phyloP scores from a whole-genome alignment of 345 rosid genomes.

The Aquilaria sinensis region DNA sequence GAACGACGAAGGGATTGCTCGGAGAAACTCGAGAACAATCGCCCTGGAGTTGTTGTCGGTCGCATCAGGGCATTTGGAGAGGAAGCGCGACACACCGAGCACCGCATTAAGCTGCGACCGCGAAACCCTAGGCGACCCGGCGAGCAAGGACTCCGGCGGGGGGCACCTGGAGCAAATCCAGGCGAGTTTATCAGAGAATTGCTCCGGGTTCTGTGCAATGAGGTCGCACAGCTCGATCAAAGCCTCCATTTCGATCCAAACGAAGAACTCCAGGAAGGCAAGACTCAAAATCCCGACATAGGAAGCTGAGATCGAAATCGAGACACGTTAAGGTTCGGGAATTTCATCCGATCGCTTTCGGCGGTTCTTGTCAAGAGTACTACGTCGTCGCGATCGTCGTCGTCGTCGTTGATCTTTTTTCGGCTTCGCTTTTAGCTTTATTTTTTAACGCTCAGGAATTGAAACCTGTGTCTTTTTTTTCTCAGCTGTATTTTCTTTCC shows the following conservation, averaged over 20 bases:
- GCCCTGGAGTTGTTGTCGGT: slow-evolving; percentile 54
- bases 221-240: slow-evolving; percentile 84
- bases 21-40: slow-evolving; percentile 57
- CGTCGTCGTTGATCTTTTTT: slow-evolving; percentile 5
- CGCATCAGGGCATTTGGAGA: slow-evolving; percentile 45
- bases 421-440: background rate
- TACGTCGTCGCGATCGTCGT: background rate
- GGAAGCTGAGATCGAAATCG: background rate
- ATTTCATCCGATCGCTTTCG: slow-evolving; percentile 1
- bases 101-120: slow-evolving; percentile 88
- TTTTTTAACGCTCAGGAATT: too few species aligned
- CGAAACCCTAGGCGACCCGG: slow-evolving; percentile 73
- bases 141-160: slow-evolving; percentile 50
- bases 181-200: slow-evolving; percentile 69
- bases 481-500: background rate
- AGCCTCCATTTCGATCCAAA: slow-evolving; percentile 55
- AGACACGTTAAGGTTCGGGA: background rate
- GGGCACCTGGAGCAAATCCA: slow-evolving; percentile 96
- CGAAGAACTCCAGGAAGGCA: background rate
- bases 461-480: background rate
- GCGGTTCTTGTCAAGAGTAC: background rate
- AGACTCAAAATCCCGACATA: background rate
- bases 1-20: slow-evolving; percentile 67
- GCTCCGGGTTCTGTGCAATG: slow-evolving; percentile 62
- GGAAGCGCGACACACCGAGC: slow-evolving; percentile 71